These are phyloP conservation scores for Pisolithus sp. DNA, from an alignment of 768 basidiomycete genomes.

Conservation along the genomic window DNA sequence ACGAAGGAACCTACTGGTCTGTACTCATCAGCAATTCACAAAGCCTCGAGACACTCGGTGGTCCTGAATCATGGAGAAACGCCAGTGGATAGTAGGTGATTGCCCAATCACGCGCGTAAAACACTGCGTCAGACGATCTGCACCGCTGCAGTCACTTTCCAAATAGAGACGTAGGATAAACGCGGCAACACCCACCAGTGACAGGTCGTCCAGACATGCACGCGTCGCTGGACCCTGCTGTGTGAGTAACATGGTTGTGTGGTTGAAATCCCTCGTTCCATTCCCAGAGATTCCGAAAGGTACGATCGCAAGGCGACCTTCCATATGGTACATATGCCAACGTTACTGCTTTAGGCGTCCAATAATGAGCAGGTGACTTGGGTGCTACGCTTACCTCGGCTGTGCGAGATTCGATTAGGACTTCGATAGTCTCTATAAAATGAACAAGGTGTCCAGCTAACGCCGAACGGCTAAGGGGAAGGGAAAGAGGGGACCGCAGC, in stretches of 20 bases:
- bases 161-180: constrained; percentile 7
- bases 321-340: constrained; percentile 13
- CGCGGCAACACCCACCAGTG: constrained; percentile 5
- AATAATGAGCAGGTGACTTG: not conserved
- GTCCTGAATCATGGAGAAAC: constrained; percentile 11
- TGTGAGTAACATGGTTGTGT: constrained; percentile 16
- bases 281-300: constrained; percentile 19
- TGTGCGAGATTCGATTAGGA: not conserved
- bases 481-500: not conserved
- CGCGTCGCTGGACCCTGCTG: constrained; percentile 23
- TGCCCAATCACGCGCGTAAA: constrained; percentile 14
- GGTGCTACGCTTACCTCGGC: constrained; percentile 8
- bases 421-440: not conserved
- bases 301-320: constrained; percentile 20
- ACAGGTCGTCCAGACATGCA: constrained; percentile 12
- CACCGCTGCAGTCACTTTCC: constrained; percentile 12
- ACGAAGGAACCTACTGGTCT: constrained; percentile 16
- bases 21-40: constrained; percentile 18
- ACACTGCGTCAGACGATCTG: constrained; percentile 23
- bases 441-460: not conserved
- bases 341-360: constrained; percentile 8
- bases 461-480: not conserved
- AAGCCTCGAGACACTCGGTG: constrained; percentile 16
- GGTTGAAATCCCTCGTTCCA: constrained; percentile 20
- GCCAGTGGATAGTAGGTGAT: constrained; percentile 10